Conservation (phyloP, 2,329 filamentous ascomycete species). For the Microdochium bolleyi region DNA sequence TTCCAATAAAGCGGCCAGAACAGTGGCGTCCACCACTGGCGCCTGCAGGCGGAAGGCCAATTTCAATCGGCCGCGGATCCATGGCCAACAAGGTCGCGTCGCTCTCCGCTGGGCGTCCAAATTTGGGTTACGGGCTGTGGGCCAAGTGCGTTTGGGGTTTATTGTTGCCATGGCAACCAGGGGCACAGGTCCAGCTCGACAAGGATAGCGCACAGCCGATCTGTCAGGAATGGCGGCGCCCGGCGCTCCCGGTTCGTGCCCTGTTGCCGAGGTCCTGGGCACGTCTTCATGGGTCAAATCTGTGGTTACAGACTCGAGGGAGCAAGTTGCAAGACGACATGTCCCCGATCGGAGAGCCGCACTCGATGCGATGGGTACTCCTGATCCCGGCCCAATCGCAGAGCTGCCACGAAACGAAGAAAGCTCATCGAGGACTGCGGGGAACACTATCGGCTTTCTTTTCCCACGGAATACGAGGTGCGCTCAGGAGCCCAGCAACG, state of each 20-base stretch:
- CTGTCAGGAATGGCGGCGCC: neutral
- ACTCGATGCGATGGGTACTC: too few relatives aligned
- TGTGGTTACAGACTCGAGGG: too few relatives aligned
- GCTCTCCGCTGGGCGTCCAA: neutral
- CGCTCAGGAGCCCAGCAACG: too few relatives aligned
- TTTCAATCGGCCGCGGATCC: neutral
- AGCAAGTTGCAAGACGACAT: too few relatives aligned
- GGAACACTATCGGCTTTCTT: too few relatives aligned
- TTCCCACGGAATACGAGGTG: too few relatives aligned
- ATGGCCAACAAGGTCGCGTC: neutral
- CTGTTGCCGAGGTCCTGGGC: too few relatives aligned
- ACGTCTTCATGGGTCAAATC: too few relatives aligned
- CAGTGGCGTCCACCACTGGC: neutral
- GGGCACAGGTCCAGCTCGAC: slow-evolving; percentile 1
- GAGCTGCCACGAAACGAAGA: too few relatives aligned
- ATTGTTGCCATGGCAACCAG: neutral
- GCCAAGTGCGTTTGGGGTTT: neutral
- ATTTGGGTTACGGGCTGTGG: neutral
- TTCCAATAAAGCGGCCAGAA: neutral
- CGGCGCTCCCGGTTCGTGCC: neutral
- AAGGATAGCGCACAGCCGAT: neutral
- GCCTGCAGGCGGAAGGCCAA: neutral
- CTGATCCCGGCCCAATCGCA: too few relatives aligned
- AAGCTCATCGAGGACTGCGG: too few relatives aligned
- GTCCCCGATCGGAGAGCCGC: too few relatives aligned